Conservation (phyloP, 129 eudicot genomes). For the Pittosporum tobira region DNA sequence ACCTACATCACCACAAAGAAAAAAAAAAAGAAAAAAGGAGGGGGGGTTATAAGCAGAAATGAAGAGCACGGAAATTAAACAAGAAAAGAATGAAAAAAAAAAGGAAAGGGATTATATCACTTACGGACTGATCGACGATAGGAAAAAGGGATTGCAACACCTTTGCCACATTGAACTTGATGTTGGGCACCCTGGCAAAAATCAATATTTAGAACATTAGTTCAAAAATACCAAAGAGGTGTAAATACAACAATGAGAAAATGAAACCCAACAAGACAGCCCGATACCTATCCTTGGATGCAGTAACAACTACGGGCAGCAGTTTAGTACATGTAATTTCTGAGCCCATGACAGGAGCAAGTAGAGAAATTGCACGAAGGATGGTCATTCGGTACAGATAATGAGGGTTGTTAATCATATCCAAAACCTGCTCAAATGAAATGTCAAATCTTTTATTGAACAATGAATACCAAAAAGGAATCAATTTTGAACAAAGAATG, state of each 20-base stretch:
- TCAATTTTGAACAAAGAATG: no score
- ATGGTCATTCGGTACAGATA: slow-evolving; percentile 86
- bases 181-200: slow-evolving; percentile 73
- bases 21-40: neutral
- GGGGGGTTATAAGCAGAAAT: neutral
- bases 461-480: neutral
- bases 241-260: neutral
- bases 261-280: neutral
- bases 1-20: slow-evolving; percentile 32
- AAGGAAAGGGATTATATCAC: slow-evolving; percentile 5
- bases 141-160: slow-evolving; percentile 76
- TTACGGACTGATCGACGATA: slow-evolving; percentile 80
- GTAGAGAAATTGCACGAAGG: slow-evolving; percentile 70
- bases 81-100: no score
- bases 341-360: slow-evolving; percentile 94
- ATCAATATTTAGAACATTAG: neutral
- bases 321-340: slow-evolving; percentile 86
- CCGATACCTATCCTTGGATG: slow-evolving; percentile 76
- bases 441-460: neutral
- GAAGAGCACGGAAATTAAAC: neutral
- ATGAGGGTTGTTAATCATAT: slow-evolving; percentile 79
- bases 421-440: slow-evolving; percentile 52
- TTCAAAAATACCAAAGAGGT: neutral
- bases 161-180: slow-evolving; percentile 93
- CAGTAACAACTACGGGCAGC: slow-evolving; percentile 64